Conservation (phyloP, 2,329 filamentous ascomycete species). For the Colletotrichum truncatum region DNA sequence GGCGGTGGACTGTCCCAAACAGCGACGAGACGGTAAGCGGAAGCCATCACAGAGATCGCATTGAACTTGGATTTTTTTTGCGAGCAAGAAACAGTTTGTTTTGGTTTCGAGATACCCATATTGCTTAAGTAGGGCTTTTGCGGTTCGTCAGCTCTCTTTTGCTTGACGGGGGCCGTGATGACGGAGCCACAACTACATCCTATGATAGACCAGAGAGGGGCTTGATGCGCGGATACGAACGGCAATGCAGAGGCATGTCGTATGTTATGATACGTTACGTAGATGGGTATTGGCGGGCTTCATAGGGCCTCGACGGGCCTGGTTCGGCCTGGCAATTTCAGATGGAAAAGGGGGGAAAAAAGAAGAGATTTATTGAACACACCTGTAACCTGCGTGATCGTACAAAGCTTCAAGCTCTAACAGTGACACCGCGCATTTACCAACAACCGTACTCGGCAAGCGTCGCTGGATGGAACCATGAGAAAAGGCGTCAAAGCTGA, state of each 20-base stretch:
- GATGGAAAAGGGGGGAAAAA: too few relatives aligned
- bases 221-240: neutral
- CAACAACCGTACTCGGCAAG: too few relatives aligned
- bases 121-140: neutral
- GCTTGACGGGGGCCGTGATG: neutral
- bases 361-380: too few relatives aligned
- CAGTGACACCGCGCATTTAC: too few relatives aligned
- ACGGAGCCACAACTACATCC: neutral
- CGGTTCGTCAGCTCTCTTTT: neutral
- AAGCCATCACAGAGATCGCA: slow-evolving; percentile 10
- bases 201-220: neutral
- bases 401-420: too few relatives aligned
- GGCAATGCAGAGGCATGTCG: neutral
- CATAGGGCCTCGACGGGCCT: neutral
- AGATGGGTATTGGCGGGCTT: neutral
- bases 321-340: neutral
- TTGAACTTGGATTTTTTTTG: slow-evolving; percentile 2
- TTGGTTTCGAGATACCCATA: slow-evolving; percentile 20
- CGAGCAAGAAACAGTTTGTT: neutral
- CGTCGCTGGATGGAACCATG: too few relatives aligned
- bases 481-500: too few relatives aligned
- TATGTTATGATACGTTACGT: neutral
- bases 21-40: slow-evolving; percentile 28
- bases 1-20: slow-evolving; percentile 61
- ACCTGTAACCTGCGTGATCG: too few relatives aligned